Evolutionary conservation across 2,329 filamentous ascomycete genomes (phyloP).

Genomic region (Anthostomella pinea): DNA sequence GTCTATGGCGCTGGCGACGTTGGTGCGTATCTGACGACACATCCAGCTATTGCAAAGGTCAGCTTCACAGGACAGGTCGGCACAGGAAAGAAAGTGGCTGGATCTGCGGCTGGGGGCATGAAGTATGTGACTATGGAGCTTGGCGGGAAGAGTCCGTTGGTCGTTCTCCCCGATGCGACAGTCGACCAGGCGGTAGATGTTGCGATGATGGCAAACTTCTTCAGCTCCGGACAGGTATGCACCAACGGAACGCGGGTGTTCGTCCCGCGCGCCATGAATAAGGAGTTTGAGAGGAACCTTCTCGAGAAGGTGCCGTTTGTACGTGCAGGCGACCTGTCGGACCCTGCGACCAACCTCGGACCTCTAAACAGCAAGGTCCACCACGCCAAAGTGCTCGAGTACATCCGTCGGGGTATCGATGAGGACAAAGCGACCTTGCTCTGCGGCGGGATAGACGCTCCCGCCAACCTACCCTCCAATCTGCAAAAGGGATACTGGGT

Average conservation of each 20-base stretch:
- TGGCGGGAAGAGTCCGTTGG: slow-evolving; percentile 78
- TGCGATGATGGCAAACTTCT: slow-evolving; percentile 94
- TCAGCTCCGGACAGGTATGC: slow-evolving; percentile 86
- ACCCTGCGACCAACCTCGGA: slow-evolving; percentile 75
- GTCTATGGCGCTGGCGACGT: slow-evolving; percentile 78
- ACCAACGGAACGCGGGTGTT: slow-evolving; percentile 91
- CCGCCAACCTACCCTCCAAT: slow-evolving; percentile 48
- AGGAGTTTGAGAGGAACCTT: slow-evolving; percentile 65
- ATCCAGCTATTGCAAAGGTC: slow-evolving; percentile 75
- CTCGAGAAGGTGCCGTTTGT: slow-evolving; percentile 68
- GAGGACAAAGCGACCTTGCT: slow-evolving; percentile 71
- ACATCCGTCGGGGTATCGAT: slow-evolving; percentile 73
- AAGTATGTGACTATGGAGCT: slow-evolving; percentile 93
- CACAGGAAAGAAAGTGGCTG: slow-evolving; percentile 79
- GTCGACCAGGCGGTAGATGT: slow-evolving; percentile 79
- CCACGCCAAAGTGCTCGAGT: slow-evolving; percentile 72
- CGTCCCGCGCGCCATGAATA: slow-evolving; percentile 64
- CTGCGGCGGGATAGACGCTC: slow-evolving; percentile 64
- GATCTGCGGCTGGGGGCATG: slow-evolving; percentile 71
- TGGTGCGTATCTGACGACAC: slow-evolving; percentile 70
- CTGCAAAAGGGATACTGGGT: slow-evolving; percentile 75
- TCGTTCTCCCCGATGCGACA: slow-evolving; percentile 78
- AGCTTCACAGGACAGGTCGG: slow-evolving; percentile 86
- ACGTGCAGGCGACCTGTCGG: slow-evolving; percentile 70
- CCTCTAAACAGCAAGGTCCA: slow-evolving; percentile 75